Conservation (phyloP, 192 early-diverging fungal species). For the Entomortierella beljakovae region DNA sequence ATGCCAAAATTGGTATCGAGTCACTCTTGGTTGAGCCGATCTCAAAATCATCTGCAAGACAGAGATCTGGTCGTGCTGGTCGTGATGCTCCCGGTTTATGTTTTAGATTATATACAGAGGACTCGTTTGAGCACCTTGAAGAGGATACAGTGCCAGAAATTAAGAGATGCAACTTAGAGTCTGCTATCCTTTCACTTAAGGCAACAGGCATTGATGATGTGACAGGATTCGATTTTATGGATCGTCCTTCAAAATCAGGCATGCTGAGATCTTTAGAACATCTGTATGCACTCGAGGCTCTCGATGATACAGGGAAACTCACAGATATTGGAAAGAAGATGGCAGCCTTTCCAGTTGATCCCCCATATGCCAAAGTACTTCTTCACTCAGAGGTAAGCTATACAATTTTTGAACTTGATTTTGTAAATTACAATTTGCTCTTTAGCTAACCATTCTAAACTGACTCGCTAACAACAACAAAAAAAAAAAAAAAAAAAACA, state of each 20-base stretch:
- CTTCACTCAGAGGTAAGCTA: conserved; percentile 75
- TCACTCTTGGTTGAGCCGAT: conserved; percentile 88
- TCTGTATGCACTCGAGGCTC: conserved; percentile 87
- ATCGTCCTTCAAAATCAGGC: conserved; percentile 79
- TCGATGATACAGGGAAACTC: conserved; percentile 84
- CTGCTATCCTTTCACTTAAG: conserved; percentile 88
- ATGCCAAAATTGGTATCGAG: conserved; percentile 92
- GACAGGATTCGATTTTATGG: conserved; percentile 95
- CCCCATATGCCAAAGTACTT: conserved; percentile 89
- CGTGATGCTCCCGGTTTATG: conserved; percentile 93
- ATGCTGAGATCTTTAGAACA: conserved; percentile 89
- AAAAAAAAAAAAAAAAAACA: neutral
- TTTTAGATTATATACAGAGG: conserved; percentile 94
- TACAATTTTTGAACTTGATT: neutral
- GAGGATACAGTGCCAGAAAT: conserved; percentile 94
- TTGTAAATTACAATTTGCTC: too few species aligned
- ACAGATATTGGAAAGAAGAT: conserved; percentile 84
- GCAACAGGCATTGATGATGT: conserved; percentile 92
- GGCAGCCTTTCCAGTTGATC: conserved; percentile 94
- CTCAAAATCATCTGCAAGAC: conserved; percentile 90
- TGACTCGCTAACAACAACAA: too few species aligned
- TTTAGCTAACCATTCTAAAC: too few species aligned
- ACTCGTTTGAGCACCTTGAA: conserved; percentile 76
- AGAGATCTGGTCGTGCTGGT: conserved; percentile 95
- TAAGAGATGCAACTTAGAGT: conserved; percentile 89